These are phyloP conservation scores for Leccinum truebloodii DNA, from an alignment of 768 basidiomycete genomes.

Conservation along the genomic window DNA sequence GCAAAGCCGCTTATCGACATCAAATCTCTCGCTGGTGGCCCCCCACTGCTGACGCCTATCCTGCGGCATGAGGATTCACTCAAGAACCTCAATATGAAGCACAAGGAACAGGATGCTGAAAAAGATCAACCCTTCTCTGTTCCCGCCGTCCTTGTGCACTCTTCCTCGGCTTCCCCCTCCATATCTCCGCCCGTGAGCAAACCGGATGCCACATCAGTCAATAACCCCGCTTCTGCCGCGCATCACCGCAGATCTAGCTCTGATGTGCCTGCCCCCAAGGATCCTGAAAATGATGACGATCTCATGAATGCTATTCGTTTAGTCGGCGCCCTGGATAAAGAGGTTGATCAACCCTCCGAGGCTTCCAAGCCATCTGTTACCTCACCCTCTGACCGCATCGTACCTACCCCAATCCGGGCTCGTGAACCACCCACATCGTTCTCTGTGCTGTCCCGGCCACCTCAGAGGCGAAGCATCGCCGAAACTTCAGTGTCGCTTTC, in stretches of 20 bases:
- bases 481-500: slow-evolving; percentile 19
- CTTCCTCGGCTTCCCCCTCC: slow-evolving; percentile 22
- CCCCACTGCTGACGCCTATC: slow-evolving; percentile 35
- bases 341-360: slow-evolving; percentile 15
- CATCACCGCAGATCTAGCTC: slow-evolving; percentile 21
- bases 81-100: slow-evolving; percentile 20
- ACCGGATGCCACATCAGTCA: slow-evolving; percentile 2
- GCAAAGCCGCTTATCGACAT: slow-evolving; percentile 47
- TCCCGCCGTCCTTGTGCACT: slow-evolving; percentile 25
- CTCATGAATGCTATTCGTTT: slow-evolving; percentile 33
- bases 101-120: slow-evolving; percentile 22
- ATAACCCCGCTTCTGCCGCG: slow-evolving; percentile 3
- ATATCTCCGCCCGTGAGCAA: slow-evolving; percentile 17
- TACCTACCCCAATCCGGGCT: slow-evolving; percentile 61
- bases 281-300: slow-evolving; percentile 29
- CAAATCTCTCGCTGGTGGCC: slow-evolving; percentile 35
- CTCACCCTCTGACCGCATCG: slow-evolving; percentile 23
- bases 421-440: slow-evolving; percentile 58
- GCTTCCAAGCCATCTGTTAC: neutral
- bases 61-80: slow-evolving; percentile 32
- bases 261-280: slow-evolving; percentile 16
- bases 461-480: slow-evolving; percentile 34
- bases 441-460: slow-evolving; percentile 61
- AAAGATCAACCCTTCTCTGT: slow-evolving; percentile 34
- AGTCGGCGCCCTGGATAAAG: slow-evolving; percentile 30